Evolutionary conservation across 2,329 filamentous ascomycete species (phyloP), one percentile per base, ranked within the genome.

Genomic region (Magnaporthiopsis poae): DNA sequence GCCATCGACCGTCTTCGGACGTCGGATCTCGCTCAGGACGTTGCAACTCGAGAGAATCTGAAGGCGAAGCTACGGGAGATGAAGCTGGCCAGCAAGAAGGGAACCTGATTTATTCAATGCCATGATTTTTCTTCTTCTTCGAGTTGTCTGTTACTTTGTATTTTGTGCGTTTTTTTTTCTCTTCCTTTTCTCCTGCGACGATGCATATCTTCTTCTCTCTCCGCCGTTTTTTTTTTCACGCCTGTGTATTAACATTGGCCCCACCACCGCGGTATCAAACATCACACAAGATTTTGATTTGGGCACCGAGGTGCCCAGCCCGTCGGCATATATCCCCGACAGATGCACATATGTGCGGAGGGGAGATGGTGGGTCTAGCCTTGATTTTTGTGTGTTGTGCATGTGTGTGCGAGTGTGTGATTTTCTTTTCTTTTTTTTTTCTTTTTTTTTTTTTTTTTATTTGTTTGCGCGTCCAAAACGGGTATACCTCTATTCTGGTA

Each of bases 1-100:
- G 73, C 72, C 5, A 69, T 76, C 33, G 74, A 76, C 66, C 65
- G 65, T 36, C 68, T 75, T 11, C 71, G 73, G 35, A 52, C 67
- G 4, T 39, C 65, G 8, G 15, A 33, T 9, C 25, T 8, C 29
- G 0, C 29, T 12, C 39, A 33, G 4, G 33, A 15, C 18, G n/a
- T 60, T 21, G 52, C 39, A 21, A 33, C 33, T 12, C 21, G 63
- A 15, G 31, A 60, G 11, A 52, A 27, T 2, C 63, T 65, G 2
- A 52, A 65, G 12, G 56, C 52, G 18, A 59, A 65, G 63, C 63
- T 65, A 18, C 46, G 63, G n/a, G 35, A 71, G 67, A 67, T 66
- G 64, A 71, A 67, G 52, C 61, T 60, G 27, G 13, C 46, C 56
- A 62, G 64, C 52, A 60, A 62, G 29, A 27, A 63, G 63, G 35